Conservation (phyloP, 1,139 yeast species). For the Candida sp. region DNA sequence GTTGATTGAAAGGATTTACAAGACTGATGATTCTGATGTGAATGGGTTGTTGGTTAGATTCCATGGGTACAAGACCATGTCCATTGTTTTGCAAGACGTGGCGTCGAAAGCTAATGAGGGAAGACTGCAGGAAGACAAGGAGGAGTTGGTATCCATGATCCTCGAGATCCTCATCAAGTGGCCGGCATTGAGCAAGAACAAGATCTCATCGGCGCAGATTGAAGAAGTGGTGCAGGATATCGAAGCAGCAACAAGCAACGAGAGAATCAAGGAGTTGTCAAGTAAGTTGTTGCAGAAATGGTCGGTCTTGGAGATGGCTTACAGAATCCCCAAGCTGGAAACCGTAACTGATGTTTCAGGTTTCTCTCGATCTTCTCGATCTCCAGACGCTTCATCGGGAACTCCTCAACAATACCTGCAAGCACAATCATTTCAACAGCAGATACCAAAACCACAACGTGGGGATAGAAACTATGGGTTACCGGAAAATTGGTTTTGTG, state of each 20-base stretch:
- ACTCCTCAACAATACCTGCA: neutral
- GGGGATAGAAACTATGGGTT: constrained; percentile 30
- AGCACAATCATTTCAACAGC: constrained; percentile 6
- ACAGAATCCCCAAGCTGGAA: constrained; percentile 68
- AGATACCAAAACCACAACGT: constrained; percentile 10
- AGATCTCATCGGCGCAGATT: constrained; percentile 79
- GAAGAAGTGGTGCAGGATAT: constrained; percentile 65
- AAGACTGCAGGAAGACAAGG: constrained; percentile 22
- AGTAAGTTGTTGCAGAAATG: constrained; percentile 62
- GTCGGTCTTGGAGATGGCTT: constrained; percentile 80
- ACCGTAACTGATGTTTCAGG: constrained; percentile 4
- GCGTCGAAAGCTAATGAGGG: constrained; percentile 17
- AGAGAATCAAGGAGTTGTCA: constrained; percentile 41
- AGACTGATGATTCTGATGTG: constrained; percentile 58
- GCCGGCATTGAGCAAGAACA: constrained; percentile 85
- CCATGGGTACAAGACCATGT: constrained; percentile 88
- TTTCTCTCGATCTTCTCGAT: constrained; percentile 24
- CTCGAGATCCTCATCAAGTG: constrained; percentile 66
- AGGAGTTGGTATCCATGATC: constrained; percentile 47
- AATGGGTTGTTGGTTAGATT: constrained; percentile 68
- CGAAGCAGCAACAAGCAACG: constrained; percentile 28
- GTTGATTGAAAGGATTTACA: constrained; percentile 67
- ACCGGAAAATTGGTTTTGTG: constrained; percentile 60
- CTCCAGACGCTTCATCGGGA: constrained; percentile 16
- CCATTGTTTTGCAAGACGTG: constrained; percentile 56